phyloP scores from a whole-genome alignment of 2,329 filamentous ascomycete genomes.

The Cytospora chrysosperma region DNA sequence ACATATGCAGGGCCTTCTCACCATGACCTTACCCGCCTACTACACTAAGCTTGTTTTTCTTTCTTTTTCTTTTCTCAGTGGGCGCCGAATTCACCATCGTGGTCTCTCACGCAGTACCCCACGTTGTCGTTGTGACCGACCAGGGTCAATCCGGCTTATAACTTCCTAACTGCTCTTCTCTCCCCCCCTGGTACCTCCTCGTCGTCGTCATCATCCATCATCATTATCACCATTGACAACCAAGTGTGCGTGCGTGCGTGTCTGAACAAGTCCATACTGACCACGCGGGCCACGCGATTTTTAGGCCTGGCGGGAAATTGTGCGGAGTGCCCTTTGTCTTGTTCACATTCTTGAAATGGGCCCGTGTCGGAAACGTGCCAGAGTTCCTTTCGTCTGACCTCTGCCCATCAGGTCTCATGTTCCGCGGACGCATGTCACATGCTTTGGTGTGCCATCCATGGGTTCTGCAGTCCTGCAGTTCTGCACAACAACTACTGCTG shows the following conservation, averaged over 20 bases:
- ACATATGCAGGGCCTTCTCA: background rate
- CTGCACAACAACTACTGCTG: background rate
- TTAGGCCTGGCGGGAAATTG: background rate
- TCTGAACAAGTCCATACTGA: background rate
- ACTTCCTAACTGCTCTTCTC: background rate
- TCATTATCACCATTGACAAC: background rate
- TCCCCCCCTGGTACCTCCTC: too few species aligned
- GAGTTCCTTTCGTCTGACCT: background rate
- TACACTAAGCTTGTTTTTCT: background rate
- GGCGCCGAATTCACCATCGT: background rate
- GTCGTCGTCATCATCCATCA: background rate
- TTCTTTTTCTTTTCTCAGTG: slow-evolving; percentile 1
- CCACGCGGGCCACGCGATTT: background rate
- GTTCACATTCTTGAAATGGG: background rate
- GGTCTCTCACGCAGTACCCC: background rate
- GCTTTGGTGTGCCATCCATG: background rate
- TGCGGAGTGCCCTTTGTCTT: background rate
- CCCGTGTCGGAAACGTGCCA: background rate
- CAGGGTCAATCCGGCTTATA: slow-evolving; percentile 5
- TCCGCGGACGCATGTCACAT: background rate
- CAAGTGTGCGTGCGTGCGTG: background rate
- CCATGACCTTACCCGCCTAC: slow-evolving; percentile 1
- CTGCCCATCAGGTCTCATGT: background rate
- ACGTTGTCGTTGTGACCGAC: slow-evolving; percentile 8
- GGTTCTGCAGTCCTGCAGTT: background rate